These are phyloP conservation scores for Pythium oligandrum DNA, from an alignment of 352 stramenopile species.

Conservation along the genomic window DNA sequence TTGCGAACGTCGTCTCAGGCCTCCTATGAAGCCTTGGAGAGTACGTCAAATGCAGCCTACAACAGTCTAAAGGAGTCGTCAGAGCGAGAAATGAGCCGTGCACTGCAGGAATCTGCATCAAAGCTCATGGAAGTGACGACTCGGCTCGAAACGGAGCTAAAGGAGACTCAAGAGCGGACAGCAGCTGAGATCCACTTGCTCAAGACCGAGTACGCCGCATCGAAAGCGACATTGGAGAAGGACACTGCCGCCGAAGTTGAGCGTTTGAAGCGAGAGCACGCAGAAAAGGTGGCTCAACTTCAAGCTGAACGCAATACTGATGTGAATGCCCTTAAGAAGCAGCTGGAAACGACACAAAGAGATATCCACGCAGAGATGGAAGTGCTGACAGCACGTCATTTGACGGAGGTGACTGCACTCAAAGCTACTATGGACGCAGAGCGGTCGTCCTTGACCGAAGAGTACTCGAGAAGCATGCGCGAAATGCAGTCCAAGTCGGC, in stretches of 20 bases:
- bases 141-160: slow-evolving; percentile 7
- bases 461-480: neutral
- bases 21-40: slow-evolving; percentile 17
- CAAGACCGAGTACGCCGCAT: slow-evolving; percentile 15
- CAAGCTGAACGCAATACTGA: slow-evolving; percentile 1
- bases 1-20: slow-evolving; percentile 8
- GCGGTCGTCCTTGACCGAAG: neutral
- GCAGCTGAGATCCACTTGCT: neutral
- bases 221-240: slow-evolving; percentile 17
- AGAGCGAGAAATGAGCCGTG: slow-evolving; percentile 20
- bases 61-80: slow-evolving; percentile 18
- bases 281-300: slow-evolving; percentile 17
- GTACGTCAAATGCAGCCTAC: slow-evolving; percentile 20
- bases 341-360: neutral
- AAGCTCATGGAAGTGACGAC: slow-evolving; percentile 17
- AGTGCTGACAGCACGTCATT: slow-evolving; percentile 3
- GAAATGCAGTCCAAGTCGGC: too few species aligned
- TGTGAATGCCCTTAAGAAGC: neutral
- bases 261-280: slow-evolving; percentile 18
- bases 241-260: slow-evolving; percentile 10
- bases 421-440: neutral
- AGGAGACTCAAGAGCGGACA: slow-evolving; percentile 5
- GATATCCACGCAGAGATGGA: slow-evolving; percentile 2
- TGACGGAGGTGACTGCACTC: neutral
- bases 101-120: slow-evolving; percentile 9